A percentile compares a stretch with the other conserved stretches of the same genome.
phyloP scores from a whole-genome alignment of 106 monocot genomes.

The Dendrobium huoshanense region DNA sequence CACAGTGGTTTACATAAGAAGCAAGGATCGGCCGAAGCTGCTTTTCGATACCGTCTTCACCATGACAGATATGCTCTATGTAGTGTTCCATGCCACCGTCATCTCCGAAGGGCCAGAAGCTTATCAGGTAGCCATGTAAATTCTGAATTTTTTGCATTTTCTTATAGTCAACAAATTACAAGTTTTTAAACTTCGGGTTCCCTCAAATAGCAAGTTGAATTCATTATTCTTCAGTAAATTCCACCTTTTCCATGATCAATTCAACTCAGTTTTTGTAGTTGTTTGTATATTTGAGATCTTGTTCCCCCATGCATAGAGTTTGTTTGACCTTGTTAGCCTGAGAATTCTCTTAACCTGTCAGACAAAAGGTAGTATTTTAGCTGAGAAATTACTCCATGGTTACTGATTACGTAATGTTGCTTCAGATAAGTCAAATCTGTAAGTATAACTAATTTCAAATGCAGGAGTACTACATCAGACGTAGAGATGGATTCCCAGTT shows the following conservation, averaged over 20 bases:
- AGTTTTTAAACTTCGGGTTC: too few relatives aligned
- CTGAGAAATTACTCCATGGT: slow-evolving; percentile 38
- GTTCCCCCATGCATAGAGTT: too few relatives aligned
- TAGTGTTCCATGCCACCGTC: slow-evolving; percentile 61
- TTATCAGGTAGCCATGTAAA: slow-evolving; percentile 27
- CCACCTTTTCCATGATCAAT: too few relatives aligned
- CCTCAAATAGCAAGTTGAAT: too few relatives aligned
- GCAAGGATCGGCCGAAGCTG: slow-evolving; percentile 48
- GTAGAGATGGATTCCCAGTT: slow-evolving; percentile 52
- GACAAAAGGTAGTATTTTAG: slow-evolving; percentile 47
- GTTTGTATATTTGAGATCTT: too few relatives aligned
- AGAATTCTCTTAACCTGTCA: slow-evolving; percentile 18
- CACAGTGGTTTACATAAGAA: slow-evolving; percentile 34
- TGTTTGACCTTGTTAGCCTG: too few relatives aligned
- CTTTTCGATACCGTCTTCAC: slow-evolving; percentile 51
- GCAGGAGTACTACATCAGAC: slow-evolving; percentile 89
- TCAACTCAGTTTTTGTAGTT: too few relatives aligned
- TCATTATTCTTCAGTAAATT: too few relatives aligned
- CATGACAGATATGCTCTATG: slow-evolving; percentile 54
- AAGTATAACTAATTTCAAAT: slow-evolving; percentile 47
- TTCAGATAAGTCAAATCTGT: slow-evolving; percentile 32
- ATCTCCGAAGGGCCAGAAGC: slow-evolving; percentile 54
- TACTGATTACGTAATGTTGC: slow-evolving; percentile 48
- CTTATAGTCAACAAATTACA: too few relatives aligned
- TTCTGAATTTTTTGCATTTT: too few relatives aligned